Conservation (phyloP, 345 rosid genomes). For the Noccaea caerulescens region DNA sequence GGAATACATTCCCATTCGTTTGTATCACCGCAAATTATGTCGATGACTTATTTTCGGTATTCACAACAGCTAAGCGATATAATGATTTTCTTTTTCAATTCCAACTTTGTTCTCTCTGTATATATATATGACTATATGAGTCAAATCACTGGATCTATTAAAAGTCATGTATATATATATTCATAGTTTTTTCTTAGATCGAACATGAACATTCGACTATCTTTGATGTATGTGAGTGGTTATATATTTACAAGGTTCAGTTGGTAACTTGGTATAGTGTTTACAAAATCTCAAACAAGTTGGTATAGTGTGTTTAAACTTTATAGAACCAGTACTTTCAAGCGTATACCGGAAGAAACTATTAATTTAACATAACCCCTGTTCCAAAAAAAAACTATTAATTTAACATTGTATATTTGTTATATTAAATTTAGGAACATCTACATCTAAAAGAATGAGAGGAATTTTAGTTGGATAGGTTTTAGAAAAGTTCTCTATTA, state of each 20-base stretch:
- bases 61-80: slow-evolving; percentile 36
- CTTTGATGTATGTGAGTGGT: background rate
- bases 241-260: background rate
- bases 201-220: background rate
- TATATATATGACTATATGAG: background rate
- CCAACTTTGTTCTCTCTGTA: background rate
- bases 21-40: slow-evolving; percentile 21
- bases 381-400: no score
- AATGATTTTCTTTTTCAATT: slow-evolving; percentile 13
- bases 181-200: background rate
- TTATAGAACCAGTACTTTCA: no score
- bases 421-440: background rate
- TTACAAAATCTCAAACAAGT: no score
- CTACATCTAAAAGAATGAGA: background rate
- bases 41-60: slow-evolving; percentile 31
- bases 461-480: slow-evolving; percentile 12
- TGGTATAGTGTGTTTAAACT: no score
- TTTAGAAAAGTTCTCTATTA: slow-evolving; percentile 9
- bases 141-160: slow-evolving; percentile 13
- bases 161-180: background rate
- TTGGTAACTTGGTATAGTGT: background rate
- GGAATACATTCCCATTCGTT: slow-evolving; percentile 23
- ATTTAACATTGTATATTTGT: no score
- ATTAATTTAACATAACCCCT: no score
- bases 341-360: no score